Evolutionary conservation across 306 rosid genomes (phyloP).

Genomic region (Gillenia trifoliata): DNA sequence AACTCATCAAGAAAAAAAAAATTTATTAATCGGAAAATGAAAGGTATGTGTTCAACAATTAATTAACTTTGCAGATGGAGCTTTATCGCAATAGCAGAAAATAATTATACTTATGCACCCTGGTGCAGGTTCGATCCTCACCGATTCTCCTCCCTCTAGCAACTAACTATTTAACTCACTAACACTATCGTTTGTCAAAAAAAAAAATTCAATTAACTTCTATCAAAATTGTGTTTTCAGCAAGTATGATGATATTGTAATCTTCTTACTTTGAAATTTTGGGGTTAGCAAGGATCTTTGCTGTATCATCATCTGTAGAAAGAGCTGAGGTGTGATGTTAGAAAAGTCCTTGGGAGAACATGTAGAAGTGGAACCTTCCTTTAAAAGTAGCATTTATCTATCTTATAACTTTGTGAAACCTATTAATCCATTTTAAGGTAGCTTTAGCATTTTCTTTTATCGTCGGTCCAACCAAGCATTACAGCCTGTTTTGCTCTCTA

Average conservation of each 20-base stretch:
- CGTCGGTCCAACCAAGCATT: not conserved
- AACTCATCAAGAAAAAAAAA: no score
- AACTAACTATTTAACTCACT: no score
- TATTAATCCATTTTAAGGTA: not conserved
- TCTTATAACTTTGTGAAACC: not conserved
- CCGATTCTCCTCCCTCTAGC: no score
- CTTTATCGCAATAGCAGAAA: no score
- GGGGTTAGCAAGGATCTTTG: not conserved
- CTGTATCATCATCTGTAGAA: not conserved
- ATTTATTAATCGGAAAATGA: not conserved
- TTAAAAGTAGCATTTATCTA: not conserved
- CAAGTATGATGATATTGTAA: not conserved
- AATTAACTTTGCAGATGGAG: no score
- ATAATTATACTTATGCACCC: no score
- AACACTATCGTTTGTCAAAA: no score
- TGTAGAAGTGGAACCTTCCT: not conserved
- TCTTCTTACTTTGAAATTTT: not conserved
- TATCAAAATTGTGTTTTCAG: not conserved
- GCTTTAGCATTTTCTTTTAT: not conserved
- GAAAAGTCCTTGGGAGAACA: not conserved
- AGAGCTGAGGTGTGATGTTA: not conserved
- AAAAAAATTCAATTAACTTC: no score
- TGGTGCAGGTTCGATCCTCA: no score
- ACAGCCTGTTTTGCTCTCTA: not conserved
- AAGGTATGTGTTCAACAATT: not conserved